Conservation (phyloP, 2,329 filamentous ascomycete genomes). For the Triangularia verruculosa region DNA sequence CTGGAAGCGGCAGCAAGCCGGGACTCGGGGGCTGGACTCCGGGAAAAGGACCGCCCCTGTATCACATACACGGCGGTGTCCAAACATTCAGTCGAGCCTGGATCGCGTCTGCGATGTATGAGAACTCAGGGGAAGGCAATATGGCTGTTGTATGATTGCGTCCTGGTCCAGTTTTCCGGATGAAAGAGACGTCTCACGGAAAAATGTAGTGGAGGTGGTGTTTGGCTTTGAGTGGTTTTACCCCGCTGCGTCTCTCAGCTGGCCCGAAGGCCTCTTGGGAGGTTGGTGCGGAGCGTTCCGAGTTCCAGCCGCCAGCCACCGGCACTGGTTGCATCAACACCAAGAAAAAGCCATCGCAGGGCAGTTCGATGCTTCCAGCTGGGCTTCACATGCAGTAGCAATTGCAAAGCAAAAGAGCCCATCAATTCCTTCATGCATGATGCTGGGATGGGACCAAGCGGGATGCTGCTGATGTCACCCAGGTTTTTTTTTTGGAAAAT, state of each 20-base stretch:
- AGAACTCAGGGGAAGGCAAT: background rate
- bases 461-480: background rate
- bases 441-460: background rate
- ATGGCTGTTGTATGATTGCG: background rate
- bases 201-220: background rate
- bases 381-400: background rate
- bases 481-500: background rate
- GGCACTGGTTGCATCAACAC: background rate
- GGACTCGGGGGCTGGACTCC: constrained; percentile 1
- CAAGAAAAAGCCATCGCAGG: background rate
- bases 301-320: background rate
- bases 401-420: background rate
- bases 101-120: background rate
- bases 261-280: background rate
- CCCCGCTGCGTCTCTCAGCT: constrained; percentile 16
- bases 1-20: constrained; percentile 5
- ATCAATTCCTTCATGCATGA: background rate
- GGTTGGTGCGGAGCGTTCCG: constrained; percentile 6
- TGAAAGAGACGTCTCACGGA: constrained; percentile 6
- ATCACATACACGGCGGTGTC: background rate
- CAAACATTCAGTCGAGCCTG: background rate
- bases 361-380: background rate
- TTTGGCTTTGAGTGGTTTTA: constrained; percentile 9
- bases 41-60: background rate
- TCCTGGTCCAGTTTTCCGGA: background rate